These are phyloP conservation scores for Scolecobasidium constrictum DNA, from an alignment of 2,329 filamentous ascomycete genomes.

Conservation along the genomic window DNA sequence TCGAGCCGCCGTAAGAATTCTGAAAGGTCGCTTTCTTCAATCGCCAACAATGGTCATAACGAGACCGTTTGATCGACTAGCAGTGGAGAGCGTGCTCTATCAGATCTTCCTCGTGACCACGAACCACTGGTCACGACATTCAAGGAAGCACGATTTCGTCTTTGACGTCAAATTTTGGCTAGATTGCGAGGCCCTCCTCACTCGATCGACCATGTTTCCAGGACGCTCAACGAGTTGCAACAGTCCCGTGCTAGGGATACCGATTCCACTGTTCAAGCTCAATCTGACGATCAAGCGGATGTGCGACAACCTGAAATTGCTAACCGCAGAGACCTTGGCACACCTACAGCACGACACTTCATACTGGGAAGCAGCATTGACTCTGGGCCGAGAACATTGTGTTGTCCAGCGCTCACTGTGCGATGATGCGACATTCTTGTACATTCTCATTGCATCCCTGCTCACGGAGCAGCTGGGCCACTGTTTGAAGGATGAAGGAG, in stretches of 20 bases:
- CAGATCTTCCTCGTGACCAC: slow-evolving; percentile 15
- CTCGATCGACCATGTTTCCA: slow-evolving; percentile 11
- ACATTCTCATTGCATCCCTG: neutral
- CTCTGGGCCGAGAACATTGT: neutral
- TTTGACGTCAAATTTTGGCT: slow-evolving; percentile 14
- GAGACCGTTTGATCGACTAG: slow-evolving; percentile 13
- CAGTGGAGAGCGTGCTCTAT: slow-evolving; percentile 15
- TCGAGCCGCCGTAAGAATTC: neutral
- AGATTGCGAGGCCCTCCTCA: slow-evolving; percentile 11
- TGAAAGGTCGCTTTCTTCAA: neutral
- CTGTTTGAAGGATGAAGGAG: no score
- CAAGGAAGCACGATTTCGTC: slow-evolving; percentile 6
- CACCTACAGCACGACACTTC: neutral
- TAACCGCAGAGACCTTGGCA: neutral
- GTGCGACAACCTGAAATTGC: neutral
- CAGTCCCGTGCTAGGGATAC: slow-evolving; percentile 14
- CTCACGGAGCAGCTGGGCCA: no score
- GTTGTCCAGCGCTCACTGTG: neutral
- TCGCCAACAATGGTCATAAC: neutral
- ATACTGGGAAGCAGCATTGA: neutral
- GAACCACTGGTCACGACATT: slow-evolving; percentile 14
- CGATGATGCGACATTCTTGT: neutral
- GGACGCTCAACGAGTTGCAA: slow-evolving; percentile 11
- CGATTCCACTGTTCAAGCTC: slow-evolving; percentile 13
- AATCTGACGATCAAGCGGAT: slow-evolving; percentile 11